phyloP scores from a whole-genome alignment of 2,329 filamentous ascomycete species.

The Apiospora aurea region DNA sequence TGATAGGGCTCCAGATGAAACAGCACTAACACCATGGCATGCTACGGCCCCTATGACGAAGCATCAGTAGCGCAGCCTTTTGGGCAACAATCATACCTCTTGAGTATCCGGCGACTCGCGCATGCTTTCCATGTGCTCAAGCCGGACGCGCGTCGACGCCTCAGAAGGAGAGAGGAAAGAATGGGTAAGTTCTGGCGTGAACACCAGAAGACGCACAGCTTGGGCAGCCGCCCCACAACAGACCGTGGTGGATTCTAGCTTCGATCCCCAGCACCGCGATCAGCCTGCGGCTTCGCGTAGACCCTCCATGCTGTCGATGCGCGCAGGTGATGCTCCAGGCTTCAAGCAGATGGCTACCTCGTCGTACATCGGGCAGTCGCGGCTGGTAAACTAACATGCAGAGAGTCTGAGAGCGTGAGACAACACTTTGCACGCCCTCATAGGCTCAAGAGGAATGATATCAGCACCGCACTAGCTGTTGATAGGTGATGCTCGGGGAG shows the following conservation, averaged over 20 bases:
- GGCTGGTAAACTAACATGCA: neutral
- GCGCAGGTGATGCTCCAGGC: neutral
- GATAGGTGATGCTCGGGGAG: constrained; percentile 12
- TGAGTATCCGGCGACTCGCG: too few species aligned
- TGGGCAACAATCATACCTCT: too few species aligned
- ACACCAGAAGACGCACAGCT: neutral
- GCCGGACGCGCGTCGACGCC: too few species aligned
- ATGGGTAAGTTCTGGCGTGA: neutral
- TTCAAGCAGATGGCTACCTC: neutral
- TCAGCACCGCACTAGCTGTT: neutral
- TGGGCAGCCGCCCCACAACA: neutral
- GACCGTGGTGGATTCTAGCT: neutral
- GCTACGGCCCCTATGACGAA: neutral
- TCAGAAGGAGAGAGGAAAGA: too few species aligned
- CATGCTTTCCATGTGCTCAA: too few species aligned
- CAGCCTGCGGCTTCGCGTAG: neutral
- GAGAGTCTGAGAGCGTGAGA: neutral
- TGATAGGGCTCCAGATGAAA: constrained; percentile 1
- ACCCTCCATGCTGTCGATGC: neutral
- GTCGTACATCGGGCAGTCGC: constrained; percentile 7
- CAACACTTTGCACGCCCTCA: constrained; percentile 1
- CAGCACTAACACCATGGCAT: neutral
- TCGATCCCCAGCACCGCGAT: neutral
- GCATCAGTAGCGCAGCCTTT: neutral
- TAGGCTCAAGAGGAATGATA: neutral